Percentiles rank a stretch among this genome's conserved stretches.
Conservation (phyloP, 2,329 filamentous ascomycete genomes). For the Fusarium agapanthi region DNA sequence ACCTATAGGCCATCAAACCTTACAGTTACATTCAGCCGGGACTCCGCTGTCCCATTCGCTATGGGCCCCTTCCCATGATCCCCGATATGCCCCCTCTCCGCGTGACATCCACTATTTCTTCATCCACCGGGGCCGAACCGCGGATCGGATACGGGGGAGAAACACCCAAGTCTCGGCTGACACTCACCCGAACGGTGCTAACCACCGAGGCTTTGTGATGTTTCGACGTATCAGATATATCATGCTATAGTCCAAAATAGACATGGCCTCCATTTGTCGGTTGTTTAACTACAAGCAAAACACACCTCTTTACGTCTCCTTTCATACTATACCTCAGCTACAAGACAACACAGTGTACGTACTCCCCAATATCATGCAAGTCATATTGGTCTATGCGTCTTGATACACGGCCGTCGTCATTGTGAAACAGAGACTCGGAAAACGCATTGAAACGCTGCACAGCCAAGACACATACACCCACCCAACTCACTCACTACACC, state of each 20-base stretch:
- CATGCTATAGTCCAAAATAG: neutral
- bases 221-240: neutral
- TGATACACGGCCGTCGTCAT: conserved; percentile 3
- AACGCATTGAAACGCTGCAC: conserved; percentile 14
- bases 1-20: neutral
- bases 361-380: conserved; percentile 12
- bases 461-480: conserved; percentile 16
- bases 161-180: conserved; percentile 3
- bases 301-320: neutral
- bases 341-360: neutral
- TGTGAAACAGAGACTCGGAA: conserved; percentile 29
- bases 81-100: neutral
- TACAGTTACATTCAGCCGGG: neutral
- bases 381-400: neutral
- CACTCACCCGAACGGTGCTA: conserved; percentile 1
- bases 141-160: conserved; percentile 17
- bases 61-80: neutral
- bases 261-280: neutral
- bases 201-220: neutral
- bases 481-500: neutral
- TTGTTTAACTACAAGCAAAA: neutral
- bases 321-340: neutral
- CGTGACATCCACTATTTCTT: conserved; percentile 2
- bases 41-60: neutral
- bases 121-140: conserved; percentile 22